Conservation (phyloP, 768 basidiomycete species). For the Termitomyces sp. region DNA sequence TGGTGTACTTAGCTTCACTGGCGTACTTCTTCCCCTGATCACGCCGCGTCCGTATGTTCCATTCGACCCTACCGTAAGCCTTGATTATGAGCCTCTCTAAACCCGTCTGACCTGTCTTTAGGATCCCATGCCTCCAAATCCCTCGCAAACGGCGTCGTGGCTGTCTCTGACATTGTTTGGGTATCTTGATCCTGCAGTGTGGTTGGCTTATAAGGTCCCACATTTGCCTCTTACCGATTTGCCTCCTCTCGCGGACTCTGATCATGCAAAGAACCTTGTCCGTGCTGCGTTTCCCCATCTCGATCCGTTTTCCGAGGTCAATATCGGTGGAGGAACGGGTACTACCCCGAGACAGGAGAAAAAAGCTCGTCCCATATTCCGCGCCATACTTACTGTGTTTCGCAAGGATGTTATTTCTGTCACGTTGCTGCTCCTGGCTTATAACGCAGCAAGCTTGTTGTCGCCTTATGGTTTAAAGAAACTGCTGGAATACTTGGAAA, state of each 20-base stretch:
- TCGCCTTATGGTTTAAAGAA: conserved; percentile 36
- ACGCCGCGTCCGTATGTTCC: conserved; percentile 55
- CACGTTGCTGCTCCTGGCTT: conserved; percentile 20
- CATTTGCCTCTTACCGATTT: conserved; percentile 48
- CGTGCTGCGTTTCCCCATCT: conserved; percentile 20
- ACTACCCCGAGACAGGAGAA: conserved; percentile 33
- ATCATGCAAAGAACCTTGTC: conserved; percentile 28
- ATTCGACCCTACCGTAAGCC: conserved; percentile 39
- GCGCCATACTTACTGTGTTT: conserved; percentile 35
- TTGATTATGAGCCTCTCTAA: not conserved
- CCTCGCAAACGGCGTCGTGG: conserved; percentile 48
- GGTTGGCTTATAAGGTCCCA: conserved; percentile 35
- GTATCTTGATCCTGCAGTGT: conserved; percentile 52
- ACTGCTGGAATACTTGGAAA: conserved; percentile 40
- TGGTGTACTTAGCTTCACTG: conserved; percentile 38
- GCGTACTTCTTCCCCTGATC: conserved; percentile 48
- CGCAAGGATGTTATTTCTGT: conserved; percentile 25
- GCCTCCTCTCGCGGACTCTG: conserved; percentile 63
- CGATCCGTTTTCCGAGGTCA: conserved; percentile 11
- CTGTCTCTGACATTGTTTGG: conserved; percentile 39
- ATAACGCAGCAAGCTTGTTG: conserved; percentile 20
- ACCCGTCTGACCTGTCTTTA: conserved; percentile 7
- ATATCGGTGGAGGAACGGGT: conserved; percentile 22
- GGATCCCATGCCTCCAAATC: conserved; percentile 33
- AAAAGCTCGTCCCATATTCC: conserved; percentile 36